Evolutionary conservation across 768 basidiomycete species (phyloP).

Genomic region (Russula dissimulans): DNA sequence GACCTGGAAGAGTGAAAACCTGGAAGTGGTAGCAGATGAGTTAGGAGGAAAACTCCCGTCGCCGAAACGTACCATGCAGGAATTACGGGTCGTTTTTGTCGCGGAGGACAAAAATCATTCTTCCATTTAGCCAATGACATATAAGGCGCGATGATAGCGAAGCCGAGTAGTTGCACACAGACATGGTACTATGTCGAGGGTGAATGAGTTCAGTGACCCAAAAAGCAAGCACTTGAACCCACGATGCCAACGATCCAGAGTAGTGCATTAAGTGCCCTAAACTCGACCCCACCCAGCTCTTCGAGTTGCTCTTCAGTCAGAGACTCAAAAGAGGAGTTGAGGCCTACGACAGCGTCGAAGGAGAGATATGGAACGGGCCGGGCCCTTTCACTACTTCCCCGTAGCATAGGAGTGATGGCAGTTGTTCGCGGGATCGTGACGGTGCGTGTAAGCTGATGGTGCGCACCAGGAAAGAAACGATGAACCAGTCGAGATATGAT

Average conservation of each 20-base stretch:
- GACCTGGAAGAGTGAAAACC: slow-evolving; percentile 81
- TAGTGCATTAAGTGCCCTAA: slow-evolving; percentile 69
- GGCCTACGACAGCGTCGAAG: slow-evolving; percentile 78
- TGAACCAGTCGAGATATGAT: slow-evolving; percentile 42
- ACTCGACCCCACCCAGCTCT: slow-evolving; percentile 91
- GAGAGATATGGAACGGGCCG: slow-evolving; percentile 69
- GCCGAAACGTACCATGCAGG: slow-evolving; percentile 49
- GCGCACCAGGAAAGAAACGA: slow-evolving; percentile 53
- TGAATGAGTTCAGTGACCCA: neutral
- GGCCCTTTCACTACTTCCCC: slow-evolving; percentile 32
- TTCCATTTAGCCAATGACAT: slow-evolving; percentile 55
- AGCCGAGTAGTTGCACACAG: slow-evolving; percentile 54
- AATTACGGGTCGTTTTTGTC: slow-evolving; percentile 44
- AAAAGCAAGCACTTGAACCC: slow-evolving; percentile 25
- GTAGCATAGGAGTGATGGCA: slow-evolving; percentile 41
- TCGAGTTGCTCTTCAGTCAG: slow-evolving; percentile 78
- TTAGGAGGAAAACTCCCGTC: neutral
- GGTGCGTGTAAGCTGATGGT: slow-evolving; percentile 52
- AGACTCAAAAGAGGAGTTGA: slow-evolving; percentile 63
- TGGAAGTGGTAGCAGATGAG: slow-evolving; percentile 23
- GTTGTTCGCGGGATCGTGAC: slow-evolving; percentile 68
- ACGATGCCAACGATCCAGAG: slow-evolving; percentile 75
- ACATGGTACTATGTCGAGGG: slow-evolving; percentile 60
- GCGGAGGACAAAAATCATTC: slow-evolving; percentile 48
- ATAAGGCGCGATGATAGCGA: slow-evolving; percentile 74